Evolutionary conservation across 495 filamentous ascomycete species (phyloP).

Genomic region (Rhypophila decipiens): DNA sequence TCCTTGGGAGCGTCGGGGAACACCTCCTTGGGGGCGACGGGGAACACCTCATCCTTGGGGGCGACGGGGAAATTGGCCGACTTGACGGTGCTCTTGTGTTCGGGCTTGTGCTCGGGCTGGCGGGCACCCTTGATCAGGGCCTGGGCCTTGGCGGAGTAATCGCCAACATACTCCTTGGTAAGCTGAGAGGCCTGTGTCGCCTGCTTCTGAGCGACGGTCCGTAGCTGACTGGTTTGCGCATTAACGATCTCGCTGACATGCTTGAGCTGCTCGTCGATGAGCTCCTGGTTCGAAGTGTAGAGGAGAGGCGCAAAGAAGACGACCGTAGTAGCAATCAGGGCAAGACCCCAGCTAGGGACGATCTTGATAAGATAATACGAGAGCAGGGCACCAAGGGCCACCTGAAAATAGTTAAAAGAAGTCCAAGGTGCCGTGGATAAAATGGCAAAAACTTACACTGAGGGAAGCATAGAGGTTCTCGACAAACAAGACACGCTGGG

Average conservation of each 20-base stretch:
- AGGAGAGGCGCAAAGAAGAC: conserved; percentile 82
- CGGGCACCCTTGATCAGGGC: conserved; percentile 49
- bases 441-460: conserved; percentile 54
- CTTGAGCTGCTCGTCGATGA: conserved; percentile 80
- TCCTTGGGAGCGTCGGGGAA: conserved; percentile 40
- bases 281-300: conserved; percentile 88
- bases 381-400: conserved; percentile 59
- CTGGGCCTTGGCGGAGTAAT: conserved; percentile 82
- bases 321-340: conserved; percentile 66
- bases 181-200: conserved; percentile 68
- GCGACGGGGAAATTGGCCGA: conserved; percentile 55
- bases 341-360: conserved; percentile 87
- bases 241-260: conserved; percentile 65
- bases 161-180: conserved; percentile 73
- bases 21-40: conserved; percentile 22
- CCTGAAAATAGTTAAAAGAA: conserved; percentile 15
- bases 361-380: conserved; percentile 94
- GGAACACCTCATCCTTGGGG: conserved; percentile 39
- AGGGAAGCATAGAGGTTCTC: conserved; percentile 82
- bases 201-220: conserved; percentile 73
- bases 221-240: conserved; percentile 75
- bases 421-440: conserved; percentile 5
- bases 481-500: conserved; percentile 88
- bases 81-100: conserved; percentile 30
- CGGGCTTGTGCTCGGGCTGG: conserved; percentile 34